Evolutionary conservation across 208 protist species (phyloP), one percentile per base, ranked within the genome.

Genomic region (Acanthamoeba lugdunensis): DNA sequence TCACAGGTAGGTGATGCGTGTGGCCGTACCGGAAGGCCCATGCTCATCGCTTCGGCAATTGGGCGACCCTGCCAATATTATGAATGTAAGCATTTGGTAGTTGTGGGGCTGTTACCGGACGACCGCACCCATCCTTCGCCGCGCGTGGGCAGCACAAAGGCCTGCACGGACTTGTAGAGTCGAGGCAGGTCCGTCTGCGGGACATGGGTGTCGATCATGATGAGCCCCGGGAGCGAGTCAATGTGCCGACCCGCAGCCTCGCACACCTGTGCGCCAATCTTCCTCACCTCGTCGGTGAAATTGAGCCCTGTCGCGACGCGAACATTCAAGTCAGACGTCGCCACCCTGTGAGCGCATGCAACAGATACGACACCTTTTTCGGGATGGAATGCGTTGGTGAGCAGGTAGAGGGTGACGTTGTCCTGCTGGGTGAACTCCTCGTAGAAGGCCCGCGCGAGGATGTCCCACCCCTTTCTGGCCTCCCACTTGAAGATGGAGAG

Each of bases 101-200:
- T 4, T 75, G 1, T 23, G 0, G 1, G 18, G 33, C 1, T 6
- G 1, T 2, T 1, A 77, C 8, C 4, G 18, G 9, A 8, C 2
- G 18, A 25, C 54, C 45, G 13, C 75, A 91, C 89, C 89, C 89
- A 98, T 37, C 97, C 97, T 87, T 98, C 98, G 28, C 96, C 97
- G 21, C 96, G 96, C 7, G 94, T 96, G 14, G 98, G 97, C 13
- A 98, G 92, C 14, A 98, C 97, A 94, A 98, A 98, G 33, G 95
- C 96, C 93, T 98, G 95, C 18, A 94, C 93, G n/a, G 93, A 93
- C 25, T 90, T 84, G 95, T 98, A 98, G 88, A 98, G 94, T 33
- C 87, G 50, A 13, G 95, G 94, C 77, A 98, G 77, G 33, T 94
- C 63, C 0, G 1, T 33, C 16, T 95, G 91, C 14, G 89, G 33